Conservation (phyloP, 1,139 yeast genomes). For the Zygosaccharomyces sapae region DNA sequence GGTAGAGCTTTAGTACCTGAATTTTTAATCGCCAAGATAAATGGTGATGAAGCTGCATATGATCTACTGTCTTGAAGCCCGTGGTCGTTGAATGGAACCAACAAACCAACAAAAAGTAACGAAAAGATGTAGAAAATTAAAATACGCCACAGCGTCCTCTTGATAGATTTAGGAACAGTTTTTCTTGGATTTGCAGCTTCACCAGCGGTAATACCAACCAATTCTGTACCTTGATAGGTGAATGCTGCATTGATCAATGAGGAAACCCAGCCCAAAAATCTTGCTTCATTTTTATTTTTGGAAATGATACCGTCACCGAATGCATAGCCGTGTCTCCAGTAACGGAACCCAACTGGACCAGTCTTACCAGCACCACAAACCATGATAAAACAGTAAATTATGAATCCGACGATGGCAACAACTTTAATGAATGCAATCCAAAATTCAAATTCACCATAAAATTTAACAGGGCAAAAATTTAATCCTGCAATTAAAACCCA, state of each 20-base stretch:
- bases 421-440: conserved; percentile 70
- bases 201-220: conserved; percentile 85
- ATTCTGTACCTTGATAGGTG: conserved; percentile 81
- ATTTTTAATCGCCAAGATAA: conserved; percentile 59
- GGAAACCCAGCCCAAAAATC: conserved; percentile 65
- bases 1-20: conserved; percentile 69
- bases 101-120: conserved; percentile 73
- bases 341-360: conserved; percentile 78
- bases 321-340: conserved; percentile 93
- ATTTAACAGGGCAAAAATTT: conserved; percentile 60
- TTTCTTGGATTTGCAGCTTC: conserved; percentile 79
- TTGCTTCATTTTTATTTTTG: conserved; percentile 56
- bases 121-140: conserved; percentile 75
- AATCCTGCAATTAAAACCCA: conserved; percentile 49
- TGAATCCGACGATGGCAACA: conserved; percentile 67
- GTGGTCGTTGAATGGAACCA: conserved; percentile 75
- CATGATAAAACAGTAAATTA: conserved; percentile 64
- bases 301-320: conserved; percentile 61
- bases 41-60: conserved; percentile 69
- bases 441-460: conserved; percentile 68
- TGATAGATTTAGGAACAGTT: conserved; percentile 79
- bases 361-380: conserved; percentile 71
- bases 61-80: conserved; percentile 44
- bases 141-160: conserved; percentile 77
- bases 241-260: conserved; percentile 68